A percentile compares a stretch with the other conserved stretches of the same genome.
phyloP scores from a whole-genome alignment of 1,139 yeast genomes.

The Groenewaldozyma sp. region DNA sequence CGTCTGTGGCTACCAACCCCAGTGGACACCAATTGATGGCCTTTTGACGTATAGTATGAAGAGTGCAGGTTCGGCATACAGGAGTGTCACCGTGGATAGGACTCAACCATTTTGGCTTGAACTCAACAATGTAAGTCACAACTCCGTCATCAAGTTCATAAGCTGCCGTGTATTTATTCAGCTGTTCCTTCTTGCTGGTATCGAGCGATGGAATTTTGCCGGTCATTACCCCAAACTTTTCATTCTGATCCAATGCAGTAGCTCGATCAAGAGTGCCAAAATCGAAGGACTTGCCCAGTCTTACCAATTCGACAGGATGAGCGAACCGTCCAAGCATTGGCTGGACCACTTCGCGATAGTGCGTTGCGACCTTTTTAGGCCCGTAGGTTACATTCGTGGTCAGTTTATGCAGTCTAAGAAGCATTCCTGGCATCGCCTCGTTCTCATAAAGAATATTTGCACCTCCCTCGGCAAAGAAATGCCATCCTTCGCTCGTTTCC shows the following conservation, averaged over 20 bases:
- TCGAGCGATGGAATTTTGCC: conserved; percentile 9
- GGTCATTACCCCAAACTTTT: conserved; percentile 16
- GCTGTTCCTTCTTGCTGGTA: not conserved
- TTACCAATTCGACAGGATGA: conserved; percentile 14
- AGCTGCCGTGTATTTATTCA: not conserved
- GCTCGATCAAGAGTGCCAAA: conserved; percentile 7
- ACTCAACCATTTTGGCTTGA: conserved; percentile 41
- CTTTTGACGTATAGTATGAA: conserved; percentile 24
- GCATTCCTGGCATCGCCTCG: conserved; percentile 11
- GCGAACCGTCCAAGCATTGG: conserved; percentile 13
- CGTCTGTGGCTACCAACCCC: conserved; percentile 18
- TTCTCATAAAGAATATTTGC: conserved; percentile 19
- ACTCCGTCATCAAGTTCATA: conserved; percentile 2
- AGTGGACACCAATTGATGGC: conserved; percentile 30
- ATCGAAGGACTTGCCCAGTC: conserved; percentile 4
- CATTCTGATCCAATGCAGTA: conserved; percentile 7
- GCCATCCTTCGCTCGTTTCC: conserved; percentile 12
- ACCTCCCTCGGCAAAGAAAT: conserved; percentile 21
- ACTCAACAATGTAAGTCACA: conserved; percentile 24
- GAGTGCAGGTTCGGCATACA: conserved; percentile 39
- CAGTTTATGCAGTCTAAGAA: conserved; percentile 21
- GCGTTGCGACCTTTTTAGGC: conserved; percentile 12
- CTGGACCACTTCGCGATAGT: conserved; percentile 9
- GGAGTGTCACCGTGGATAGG: conserved; percentile 26
- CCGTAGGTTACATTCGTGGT: conserved; percentile 10